phyloP scores from a whole-genome alignment of 129 eudicot species.

The Flaveria trinervia region DNA sequence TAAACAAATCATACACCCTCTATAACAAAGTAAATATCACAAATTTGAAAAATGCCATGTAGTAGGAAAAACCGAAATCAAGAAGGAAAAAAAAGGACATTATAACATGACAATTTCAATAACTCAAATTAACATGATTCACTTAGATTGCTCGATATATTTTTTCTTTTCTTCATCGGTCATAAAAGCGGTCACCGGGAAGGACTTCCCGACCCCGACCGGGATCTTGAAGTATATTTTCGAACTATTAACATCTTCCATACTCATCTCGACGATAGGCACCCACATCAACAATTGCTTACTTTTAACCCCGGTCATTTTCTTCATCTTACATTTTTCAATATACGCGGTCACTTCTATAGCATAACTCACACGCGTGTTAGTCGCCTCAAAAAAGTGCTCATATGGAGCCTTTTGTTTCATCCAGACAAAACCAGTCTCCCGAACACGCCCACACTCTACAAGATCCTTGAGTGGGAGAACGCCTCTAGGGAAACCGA shows the following conservation, averaged over 20 bases:
- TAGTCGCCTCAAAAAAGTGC: slow-evolving; percentile 64
- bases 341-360: slow-evolving; percentile 75
- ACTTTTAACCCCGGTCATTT: slow-evolving; percentile 83
- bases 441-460: slow-evolving; percentile 78
- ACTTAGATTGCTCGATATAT: slow-evolving; percentile 34
- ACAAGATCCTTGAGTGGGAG: slow-evolving; percentile 74
- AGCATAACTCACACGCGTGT: slow-evolving; percentile 63
- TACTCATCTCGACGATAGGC: slow-evolving; percentile 69
- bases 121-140: slow-evolving; percentile 15
- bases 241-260: slow-evolving; percentile 40
- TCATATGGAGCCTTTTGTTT: slow-evolving; percentile 79
- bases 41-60: not conserved
- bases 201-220: slow-evolving; percentile 58
- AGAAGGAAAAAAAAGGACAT: not conserved
- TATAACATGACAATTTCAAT: not conserved
- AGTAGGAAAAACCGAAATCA: not conserved
- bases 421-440: slow-evolving; percentile 80
- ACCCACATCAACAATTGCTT: slow-evolving; percentile 84
- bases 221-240: slow-evolving; percentile 78
- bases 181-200: slow-evolving; percentile 78
- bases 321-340: slow-evolving; percentile 79
- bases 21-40: not conserved
- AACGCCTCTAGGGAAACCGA: slow-evolving; percentile 81
- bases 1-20: not conserved
- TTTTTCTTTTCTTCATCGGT: slow-evolving; percentile 61